Base-by-base conservation (phyloP, 306 rosid genomes). In the Fagus sylvatica region DNA sequence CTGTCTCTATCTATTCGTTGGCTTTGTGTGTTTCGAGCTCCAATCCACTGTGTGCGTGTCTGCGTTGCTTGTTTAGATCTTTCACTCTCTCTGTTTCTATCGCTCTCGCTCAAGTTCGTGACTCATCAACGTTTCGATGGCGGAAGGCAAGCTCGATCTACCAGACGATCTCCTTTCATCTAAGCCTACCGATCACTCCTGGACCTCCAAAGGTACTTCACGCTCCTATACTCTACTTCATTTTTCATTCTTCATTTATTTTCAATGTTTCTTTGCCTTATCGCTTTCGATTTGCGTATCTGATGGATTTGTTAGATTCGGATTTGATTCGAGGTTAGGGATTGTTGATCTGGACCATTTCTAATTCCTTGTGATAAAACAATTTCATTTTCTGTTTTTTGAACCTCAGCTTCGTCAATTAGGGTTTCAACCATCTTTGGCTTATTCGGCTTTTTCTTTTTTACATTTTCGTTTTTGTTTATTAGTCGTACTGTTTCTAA, bases 111-210 rank as follows among this genome's bases (percentile, higher is more conserved):
- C 81, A 36, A 55, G 53, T 80, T 30, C 19, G 9, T 68, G 43
- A 34, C 36, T 33, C 51, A 53, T 46, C 40, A n/a, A 33, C 72
- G 30, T 19, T 54, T 65, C 68, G 39, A 88, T 88, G 91, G 91
- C 87, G 62, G 86, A 88, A 74, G 78, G 85, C 65, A 88, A 88
- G 76, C 72, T 85, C 84, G 88, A 83, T 85, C 91, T 83, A 2
- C 88, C 89, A 3, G 86, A 85, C 69, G 86, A 85, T 81, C 82
- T 88, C 76, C 80, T 88, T 75, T 79, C 81, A 49, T 81, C 86
- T 28, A 84, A 83, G 7, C 81, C 83, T 7, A 83, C 89, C 81
- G 91, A 83, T 83, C 88, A 80, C 37, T 74, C 85, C 17, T 85
- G 86, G 88, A 73, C 85, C 16, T 65, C 84, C 72, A 88, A 78